Percentiles rank a stretch among this genome's conserved stretches.
These are phyloP conservation scores for Paramecium sonneborni DNA, from an alignment of 73 alveolate species.

Conservation along the genomic window DNA sequence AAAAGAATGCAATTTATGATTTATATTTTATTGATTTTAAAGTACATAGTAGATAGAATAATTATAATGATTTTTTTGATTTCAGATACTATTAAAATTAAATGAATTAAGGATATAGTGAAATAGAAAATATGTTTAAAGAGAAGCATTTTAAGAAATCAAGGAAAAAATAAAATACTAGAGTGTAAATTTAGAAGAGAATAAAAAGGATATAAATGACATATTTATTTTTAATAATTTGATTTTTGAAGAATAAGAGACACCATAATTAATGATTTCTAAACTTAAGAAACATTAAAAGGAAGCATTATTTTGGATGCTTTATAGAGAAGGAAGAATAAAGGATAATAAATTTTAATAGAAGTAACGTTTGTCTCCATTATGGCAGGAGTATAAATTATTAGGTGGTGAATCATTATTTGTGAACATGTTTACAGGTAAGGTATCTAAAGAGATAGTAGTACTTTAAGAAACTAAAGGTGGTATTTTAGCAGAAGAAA, in stretches of 20 bases:
- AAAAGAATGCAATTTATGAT: neutral
- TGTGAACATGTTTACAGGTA: slow-evolving; percentile 68
- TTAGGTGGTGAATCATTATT: slow-evolving; percentile 22
- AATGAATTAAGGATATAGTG: too few species aligned
- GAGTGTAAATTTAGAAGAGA: neutral
- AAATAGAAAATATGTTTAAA: too few species aligned
- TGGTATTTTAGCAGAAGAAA: slow-evolving; percentile 82
- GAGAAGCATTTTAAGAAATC: too few species aligned
- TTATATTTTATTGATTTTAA: neutral
- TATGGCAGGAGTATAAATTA: slow-evolving; percentile 63
- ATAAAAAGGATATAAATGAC: neutral
- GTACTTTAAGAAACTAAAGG: slow-evolving; percentile 65
- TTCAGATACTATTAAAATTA: too few species aligned
- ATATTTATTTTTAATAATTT: neutral
- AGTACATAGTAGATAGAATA: too few species aligned
- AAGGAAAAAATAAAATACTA: too few species aligned
- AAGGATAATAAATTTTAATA: neutral
- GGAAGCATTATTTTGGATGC: slow-evolving; percentile 73
- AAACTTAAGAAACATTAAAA: slow-evolving; percentile 48
- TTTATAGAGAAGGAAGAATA: slow-evolving; percentile 55
- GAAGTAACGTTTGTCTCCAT: slow-evolving; percentile 62
- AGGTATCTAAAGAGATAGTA: slow-evolving; percentile 32
- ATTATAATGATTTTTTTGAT: too few species aligned
- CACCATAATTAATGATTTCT: neutral
- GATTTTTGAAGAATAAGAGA: neutral